Percentiles rank a stretch among this genome's conserved stretches.
These are phyloP conservation scores for Neotropicomus parvogracilis DNA, from an alignment of 1,284 basidiomycete genomes.

Conservation along the genomic window DNA sequence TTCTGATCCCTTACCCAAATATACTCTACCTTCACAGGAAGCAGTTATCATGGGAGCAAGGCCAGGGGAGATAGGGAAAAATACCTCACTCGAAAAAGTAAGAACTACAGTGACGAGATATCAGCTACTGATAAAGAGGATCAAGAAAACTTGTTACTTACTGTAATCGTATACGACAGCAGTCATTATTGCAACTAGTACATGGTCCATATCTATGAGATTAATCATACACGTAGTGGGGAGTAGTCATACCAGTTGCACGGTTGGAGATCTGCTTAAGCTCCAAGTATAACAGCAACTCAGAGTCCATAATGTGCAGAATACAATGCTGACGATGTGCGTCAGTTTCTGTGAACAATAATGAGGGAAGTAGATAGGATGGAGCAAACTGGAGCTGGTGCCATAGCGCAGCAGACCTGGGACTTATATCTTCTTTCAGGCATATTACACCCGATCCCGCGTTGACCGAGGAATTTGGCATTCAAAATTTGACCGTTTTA, in stretches of 20 bases:
- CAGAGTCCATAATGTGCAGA: constrained; percentile 4
- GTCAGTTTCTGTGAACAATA: background rate
- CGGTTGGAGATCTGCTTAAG: background rate
- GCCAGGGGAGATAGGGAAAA: background rate
- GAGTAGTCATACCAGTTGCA: background rate
- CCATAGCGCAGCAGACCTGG: no score
- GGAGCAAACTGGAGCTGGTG: background rate
- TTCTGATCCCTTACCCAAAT: background rate
- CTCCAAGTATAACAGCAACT: background rate
- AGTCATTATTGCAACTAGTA: constrained; percentile 3
- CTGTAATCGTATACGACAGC: constrained; percentile 16
- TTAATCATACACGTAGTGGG: background rate
- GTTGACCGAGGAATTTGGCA: no score
- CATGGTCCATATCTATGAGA: background rate
- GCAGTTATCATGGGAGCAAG: background rate
- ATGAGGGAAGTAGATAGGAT: background rate
- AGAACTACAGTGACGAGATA: background rate
- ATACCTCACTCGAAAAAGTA: constrained; percentile 6
- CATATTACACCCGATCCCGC: no score
- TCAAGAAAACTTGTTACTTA: background rate
- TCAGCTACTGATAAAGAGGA: background rate
- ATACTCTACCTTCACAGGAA: background rate
- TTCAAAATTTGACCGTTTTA: no score
- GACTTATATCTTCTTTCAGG: no score
- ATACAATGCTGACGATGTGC: background rate